Percentiles rank a stretch among this genome's conserved stretches.
phyloP scores from a whole-genome alignment of 164 flowering plant genomes.

The Piper longum region DNA sequence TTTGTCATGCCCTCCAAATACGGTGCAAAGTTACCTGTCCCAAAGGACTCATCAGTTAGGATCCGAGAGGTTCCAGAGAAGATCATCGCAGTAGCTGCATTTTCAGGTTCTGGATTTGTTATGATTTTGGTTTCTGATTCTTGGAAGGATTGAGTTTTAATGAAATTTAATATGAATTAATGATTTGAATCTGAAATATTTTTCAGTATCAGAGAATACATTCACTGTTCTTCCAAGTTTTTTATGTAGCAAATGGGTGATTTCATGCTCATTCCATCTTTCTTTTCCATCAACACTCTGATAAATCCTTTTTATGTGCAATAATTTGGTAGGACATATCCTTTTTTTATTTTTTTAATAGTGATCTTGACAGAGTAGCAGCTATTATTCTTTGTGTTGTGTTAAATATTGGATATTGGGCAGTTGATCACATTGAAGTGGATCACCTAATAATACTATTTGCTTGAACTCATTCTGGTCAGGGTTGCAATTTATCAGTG shows the following conservation, averaged over 20 bases:
- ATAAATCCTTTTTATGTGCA: not conserved
- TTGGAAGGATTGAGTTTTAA: not conserved
- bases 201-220: not conserved
- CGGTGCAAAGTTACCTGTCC: slow-evolving; percentile 61
- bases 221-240: too few species aligned
- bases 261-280: too few species aligned
- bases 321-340: not conserved
- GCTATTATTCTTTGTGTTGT: too few species aligned
- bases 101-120: slow-evolving; percentile 51
- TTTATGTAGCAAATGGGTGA: too few species aligned
- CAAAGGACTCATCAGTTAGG: slow-evolving; percentile 58
- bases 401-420: too few species aligned
- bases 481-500: not conserved
- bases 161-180: not conserved
- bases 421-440: too few species aligned
- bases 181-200: not conserved
- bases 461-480: not conserved
- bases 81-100: slow-evolving; percentile 61
- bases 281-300: not conserved
- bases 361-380: too few species aligned
- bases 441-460: slow-evolving; percentile 28
- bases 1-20: slow-evolving; percentile 96
- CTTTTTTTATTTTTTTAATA: not conserved
- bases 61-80: slow-evolving; percentile 60
- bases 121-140: not conserved